Conservation (phyloP, 192 early-diverging fungal species). For the Chytriomyces confervae region DNA sequence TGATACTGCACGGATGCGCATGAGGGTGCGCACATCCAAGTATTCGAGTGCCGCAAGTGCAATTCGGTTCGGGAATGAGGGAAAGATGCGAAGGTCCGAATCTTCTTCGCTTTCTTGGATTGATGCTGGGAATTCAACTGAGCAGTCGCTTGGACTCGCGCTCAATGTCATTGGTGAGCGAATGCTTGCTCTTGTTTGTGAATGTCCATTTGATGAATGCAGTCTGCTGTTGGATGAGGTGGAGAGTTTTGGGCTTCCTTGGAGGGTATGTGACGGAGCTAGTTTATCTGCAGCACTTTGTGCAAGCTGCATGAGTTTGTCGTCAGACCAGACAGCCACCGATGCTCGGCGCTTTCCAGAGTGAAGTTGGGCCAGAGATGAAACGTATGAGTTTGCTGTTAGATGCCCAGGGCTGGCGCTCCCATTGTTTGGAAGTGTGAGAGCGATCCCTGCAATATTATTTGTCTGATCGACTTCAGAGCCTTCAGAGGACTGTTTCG, state of each 20-base stretch:
- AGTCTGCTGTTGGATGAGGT: not conserved
- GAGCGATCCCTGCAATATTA: not conserved
- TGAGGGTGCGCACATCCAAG: slow-evolving; percentile 53
- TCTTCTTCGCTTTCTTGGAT: slow-evolving; percentile 9
- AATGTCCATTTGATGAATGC: not conserved
- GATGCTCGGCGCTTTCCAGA: slow-evolving; percentile 61
- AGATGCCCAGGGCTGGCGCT: not conserved
- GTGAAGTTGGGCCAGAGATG: slow-evolving; percentile 31
- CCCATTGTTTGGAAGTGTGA: not conserved
- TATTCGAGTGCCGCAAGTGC: slow-evolving; percentile 40
- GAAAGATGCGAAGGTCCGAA: not conserved
- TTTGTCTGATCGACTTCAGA: not conserved
- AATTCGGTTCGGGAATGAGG: slow-evolving; percentile 5
- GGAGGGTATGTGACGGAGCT: not conserved
- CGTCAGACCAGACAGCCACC: slow-evolving; percentile 82
- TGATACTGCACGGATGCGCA: slow-evolving; percentile 52
- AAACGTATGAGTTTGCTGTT: slow-evolving; percentile 17
- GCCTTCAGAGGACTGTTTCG: slow-evolving; percentile 12
- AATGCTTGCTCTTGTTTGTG: not conserved
- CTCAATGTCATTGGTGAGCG: not conserved
- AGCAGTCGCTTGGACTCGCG: slow-evolving; percentile 39
- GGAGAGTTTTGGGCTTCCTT: not conserved
- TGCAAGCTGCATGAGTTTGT: slow-evolving; percentile 68
- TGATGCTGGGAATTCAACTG: slow-evolving; percentile 4
- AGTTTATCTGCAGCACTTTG: slow-evolving; percentile 47